Conservation (phyloP, 2,329 filamentous ascomycete species). For the Atkinsonella hypoxylon region DNA sequence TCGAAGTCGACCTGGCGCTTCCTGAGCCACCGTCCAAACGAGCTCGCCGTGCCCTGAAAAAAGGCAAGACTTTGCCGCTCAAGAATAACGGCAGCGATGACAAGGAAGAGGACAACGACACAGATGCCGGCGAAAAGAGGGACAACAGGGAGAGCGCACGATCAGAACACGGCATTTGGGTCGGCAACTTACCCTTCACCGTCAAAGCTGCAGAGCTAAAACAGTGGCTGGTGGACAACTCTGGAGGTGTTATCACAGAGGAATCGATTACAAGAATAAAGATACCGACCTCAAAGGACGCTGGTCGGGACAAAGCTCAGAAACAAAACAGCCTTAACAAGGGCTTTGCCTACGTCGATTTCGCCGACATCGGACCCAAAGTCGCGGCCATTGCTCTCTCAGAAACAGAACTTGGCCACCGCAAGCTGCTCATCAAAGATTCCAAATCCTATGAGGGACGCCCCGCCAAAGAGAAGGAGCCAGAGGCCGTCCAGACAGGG, state of each 20-base stretch:
- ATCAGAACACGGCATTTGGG: conserved; percentile 82
- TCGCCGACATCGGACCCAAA: conserved; percentile 56
- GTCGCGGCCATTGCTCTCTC: conserved; percentile 72
- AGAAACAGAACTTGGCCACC: conserved; percentile 66
- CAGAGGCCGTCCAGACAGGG: conserved; percentile 15
- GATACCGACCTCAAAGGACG: conserved; percentile 53
- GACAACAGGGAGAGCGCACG: conserved; percentile 40
- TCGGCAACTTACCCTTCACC: conserved; percentile 86
- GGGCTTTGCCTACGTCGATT: conserved; percentile 95
- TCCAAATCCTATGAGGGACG: conserved; percentile 83
- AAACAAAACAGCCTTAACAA: conserved; percentile 47
- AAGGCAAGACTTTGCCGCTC: conserved; percentile 50
- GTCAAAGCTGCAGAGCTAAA: conserved; percentile 63
- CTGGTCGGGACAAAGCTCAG: conserved; percentile 20
- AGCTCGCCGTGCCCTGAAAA: conserved; percentile 79
- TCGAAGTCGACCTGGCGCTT: conserved; percentile 81
- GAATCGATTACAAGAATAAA: conserved; percentile 75
- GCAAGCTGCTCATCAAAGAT: conserved; percentile 86
- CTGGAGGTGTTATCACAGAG: conserved; percentile 51
- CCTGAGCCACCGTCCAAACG: conserved; percentile 95
- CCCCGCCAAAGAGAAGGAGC: conserved; percentile 50
- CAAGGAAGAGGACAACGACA: conserved; percentile 20
- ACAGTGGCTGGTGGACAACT: conserved; percentile 65
- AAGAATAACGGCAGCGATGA: conserved; percentile 26
- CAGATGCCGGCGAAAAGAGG: conserved; percentile 24